phyloP scores from a whole-genome alignment of 2,329 filamentous ascomycete species.

The Neocatenulostroma microsporum region DNA sequence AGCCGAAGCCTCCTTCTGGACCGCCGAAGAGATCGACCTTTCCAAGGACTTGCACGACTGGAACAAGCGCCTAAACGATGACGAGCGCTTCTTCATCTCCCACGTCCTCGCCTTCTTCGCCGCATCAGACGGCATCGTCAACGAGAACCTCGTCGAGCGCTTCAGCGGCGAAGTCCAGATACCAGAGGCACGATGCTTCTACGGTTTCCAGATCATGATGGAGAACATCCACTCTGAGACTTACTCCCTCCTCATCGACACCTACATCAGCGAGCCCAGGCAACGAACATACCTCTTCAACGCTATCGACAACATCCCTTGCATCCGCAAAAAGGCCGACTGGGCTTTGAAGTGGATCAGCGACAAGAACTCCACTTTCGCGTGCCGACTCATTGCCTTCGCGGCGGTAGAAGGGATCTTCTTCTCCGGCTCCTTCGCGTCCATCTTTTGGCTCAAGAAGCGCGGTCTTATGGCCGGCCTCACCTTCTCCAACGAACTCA shows the following conservation, averaged over 20 bases:
- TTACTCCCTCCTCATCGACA: slow-evolving; percentile 97
- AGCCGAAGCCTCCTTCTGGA: slow-evolving; percentile 99
- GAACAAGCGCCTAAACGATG: slow-evolving; percentile 94
- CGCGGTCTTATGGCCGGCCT: slow-evolving; percentile 97
- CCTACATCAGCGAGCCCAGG: slow-evolving; percentile 95
- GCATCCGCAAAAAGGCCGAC: slow-evolving; percentile 97
- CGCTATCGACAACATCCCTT: slow-evolving; percentile 96
- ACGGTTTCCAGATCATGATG: slow-evolving; percentile 99
- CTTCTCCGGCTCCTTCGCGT: slow-evolving; percentile 97
- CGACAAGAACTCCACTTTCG: slow-evolving; percentile 89
- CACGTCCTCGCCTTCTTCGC: slow-evolving; percentile 99
- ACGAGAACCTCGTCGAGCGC: slow-evolving; percentile 96
- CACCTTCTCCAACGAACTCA: slow-evolving; percentile 99
- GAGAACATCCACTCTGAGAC: slow-evolving; percentile 99
- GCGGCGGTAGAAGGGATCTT: slow-evolving; percentile 99
- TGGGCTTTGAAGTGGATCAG: slow-evolving; percentile 95
- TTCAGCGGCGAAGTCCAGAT: slow-evolving; percentile 97
- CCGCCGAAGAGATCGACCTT: slow-evolving; percentile 96
- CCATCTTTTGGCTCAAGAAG: slow-evolving; percentile 99
- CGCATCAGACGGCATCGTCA: slow-evolving; percentile 97
- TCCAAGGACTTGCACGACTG: slow-evolving; percentile 99
- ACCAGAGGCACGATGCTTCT: slow-evolving; percentile 98
- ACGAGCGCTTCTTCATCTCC: slow-evolving; percentile 97
- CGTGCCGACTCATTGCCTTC: slow-evolving; percentile 90
- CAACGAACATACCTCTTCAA: slow-evolving; percentile 95